Conservation (phyloP, 176 grass and related monocot species). For the sorghum (Sorghum bicolor) region Sorghum_bicolor_NCBIv3 NC_012875.2:50082501-50083000, state of each 20-base stretch:
- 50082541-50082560: neutral
- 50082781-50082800: slow-evolving; percentile 78
- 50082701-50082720: neutral
- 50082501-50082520: neutral
- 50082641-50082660: neutral
- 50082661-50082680: neutral
- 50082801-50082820: slow-evolving; percentile 86
- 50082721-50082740: neutral
- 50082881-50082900: slow-evolving; percentile 38
- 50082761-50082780: slow-evolving; percentile 57
- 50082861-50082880: slow-evolving; percentile 49
- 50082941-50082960: slow-evolving; percentile 97
- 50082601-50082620: neutral
- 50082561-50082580: neutral
- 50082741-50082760: neutral
- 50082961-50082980: slow-evolving; percentile 79
- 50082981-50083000: slow-evolving; percentile 56
- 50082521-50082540: neutral
- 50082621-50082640: neutral
- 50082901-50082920: slow-evolving; percentile 66
- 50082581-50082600: neutral
- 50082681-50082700: neutral
- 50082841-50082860: slow-evolving; percentile 58
- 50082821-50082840: slow-evolving; percentile 67
- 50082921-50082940: slow-evolving; percentile 75